A percentile compares a stretch with the other conserved stretches of the same genome.
These are phyloP conservation scores for Acacia pycnantha DNA, from an alignment of 331 rosid genomes.

Conservation along the genomic window DNA sequence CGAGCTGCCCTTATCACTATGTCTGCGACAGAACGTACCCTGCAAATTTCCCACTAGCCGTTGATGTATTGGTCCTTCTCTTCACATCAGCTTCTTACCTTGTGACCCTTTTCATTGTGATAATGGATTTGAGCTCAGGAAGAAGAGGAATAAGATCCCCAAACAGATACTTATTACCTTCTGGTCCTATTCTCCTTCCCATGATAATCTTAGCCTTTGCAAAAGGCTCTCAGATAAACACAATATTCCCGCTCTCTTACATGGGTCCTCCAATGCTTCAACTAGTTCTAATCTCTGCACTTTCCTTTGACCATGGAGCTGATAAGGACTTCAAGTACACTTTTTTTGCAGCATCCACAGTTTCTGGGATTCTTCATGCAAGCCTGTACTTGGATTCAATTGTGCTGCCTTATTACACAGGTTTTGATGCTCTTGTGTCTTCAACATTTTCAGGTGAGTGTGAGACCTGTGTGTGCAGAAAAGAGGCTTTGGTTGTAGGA, in stretches of 20 bases:
- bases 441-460: slow-evolving; percentile 81
- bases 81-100: slow-evolving; percentile 58
- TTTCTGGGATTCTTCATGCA: slow-evolving; percentile 84
- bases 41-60: slow-evolving; percentile 48
- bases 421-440: slow-evolving; percentile 59
- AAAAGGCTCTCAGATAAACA: slow-evolving; percentile 65
- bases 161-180: slow-evolving; percentile 56
- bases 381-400: slow-evolving; percentile 70
- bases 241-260: slow-evolving; percentile 62
- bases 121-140: slow-evolving; percentile 37
- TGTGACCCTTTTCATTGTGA: slow-evolving; percentile 57
- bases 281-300: slow-evolving; percentile 69
- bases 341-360: slow-evolving; percentile 67
- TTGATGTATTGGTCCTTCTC: slow-evolving; percentile 54
- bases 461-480: slow-evolving; percentile 76
- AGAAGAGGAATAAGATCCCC: slow-evolving; percentile 31
- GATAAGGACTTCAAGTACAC: slow-evolving; percentile 59
- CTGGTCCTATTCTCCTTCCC: slow-evolving; percentile 84
- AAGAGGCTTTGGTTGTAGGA: slow-evolving; percentile 63
- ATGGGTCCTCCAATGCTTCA: slow-evolving; percentile 82
- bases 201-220: slow-evolving; percentile 66
- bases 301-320: slow-evolving; percentile 51
- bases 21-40: slow-evolving; percentile 74
- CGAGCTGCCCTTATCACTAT: slow-evolving; percentile 82
- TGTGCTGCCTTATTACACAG: slow-evolving; percentile 82